phyloP scores from a whole-genome alignment of 192 early-diverging fungal genomes.

The Neocallimastix lanati region DNA sequence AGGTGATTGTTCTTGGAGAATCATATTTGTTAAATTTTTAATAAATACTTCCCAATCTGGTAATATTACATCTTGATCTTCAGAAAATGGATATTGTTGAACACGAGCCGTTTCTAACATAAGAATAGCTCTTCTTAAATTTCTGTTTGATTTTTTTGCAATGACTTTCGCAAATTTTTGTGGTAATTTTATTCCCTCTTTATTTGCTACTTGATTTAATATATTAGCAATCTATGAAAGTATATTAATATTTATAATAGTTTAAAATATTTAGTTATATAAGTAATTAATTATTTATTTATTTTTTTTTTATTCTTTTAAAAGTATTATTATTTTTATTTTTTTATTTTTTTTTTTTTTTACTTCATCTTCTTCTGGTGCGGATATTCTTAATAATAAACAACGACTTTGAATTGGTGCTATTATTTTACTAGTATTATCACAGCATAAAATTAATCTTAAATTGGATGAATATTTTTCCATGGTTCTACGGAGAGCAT shows the following conservation, averaged over 20 bases:
- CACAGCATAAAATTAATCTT: constrained; percentile 82
- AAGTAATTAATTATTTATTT: constrained; percentile 1
- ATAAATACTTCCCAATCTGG: constrained; percentile 84
- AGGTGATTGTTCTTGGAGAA: constrained; percentile 59
- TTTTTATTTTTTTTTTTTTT: constrained; percentile 34
- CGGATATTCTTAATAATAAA: constrained; percentile 66
- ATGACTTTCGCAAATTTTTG: constrained; percentile 37
- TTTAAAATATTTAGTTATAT: too few species aligned
- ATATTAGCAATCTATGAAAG: constrained; percentile 34
- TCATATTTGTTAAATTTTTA: constrained; percentile 38
- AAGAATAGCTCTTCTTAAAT: constrained; percentile 74
- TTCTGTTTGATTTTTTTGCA: constrained; percentile 51
- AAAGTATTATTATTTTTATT: constrained; percentile 12
- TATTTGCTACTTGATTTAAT: constrained; percentile 56
- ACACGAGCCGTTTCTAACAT: constrained; percentile 61
- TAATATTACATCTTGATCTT: constrained; percentile 31
- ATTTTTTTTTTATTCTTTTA: constrained; percentile 35
- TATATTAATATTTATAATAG: too few species aligned
- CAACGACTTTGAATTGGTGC: constrained; percentile 82
- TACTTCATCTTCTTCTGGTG: constrained; percentile 60
- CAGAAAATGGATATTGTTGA: constrained; percentile 35
- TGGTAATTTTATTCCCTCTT: constrained; percentile 55
- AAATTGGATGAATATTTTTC: constrained; percentile 93
- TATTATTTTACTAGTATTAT: constrained; percentile 78
- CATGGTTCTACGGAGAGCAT: constrained; percentile 95